Evolutionary conservation across 306 rosid genomes (phyloP).

Genomic region (Prunus armeniaca): DNA sequence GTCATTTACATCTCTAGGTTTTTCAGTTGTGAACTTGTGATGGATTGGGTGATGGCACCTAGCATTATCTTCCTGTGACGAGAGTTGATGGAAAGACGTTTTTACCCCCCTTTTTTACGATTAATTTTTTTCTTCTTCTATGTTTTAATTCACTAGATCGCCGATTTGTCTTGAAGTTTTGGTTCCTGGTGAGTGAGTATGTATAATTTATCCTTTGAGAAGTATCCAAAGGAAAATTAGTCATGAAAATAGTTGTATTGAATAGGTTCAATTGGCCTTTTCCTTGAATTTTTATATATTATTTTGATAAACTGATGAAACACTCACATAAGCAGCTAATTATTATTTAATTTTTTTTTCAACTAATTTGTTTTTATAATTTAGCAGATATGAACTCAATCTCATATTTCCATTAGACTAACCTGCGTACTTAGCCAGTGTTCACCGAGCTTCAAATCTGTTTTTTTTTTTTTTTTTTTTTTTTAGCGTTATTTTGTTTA

Average conservation of each 20-base stretch:
- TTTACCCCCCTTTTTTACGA: constrained; percentile 23
- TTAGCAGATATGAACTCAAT: not conserved
- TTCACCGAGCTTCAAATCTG: not conserved
- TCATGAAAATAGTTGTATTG: not conserved
- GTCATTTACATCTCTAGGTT: constrained; percentile 36
- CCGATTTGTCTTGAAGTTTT: not conserved
- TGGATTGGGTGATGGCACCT: constrained; percentile 16
- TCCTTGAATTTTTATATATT: no score
- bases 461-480: no score
- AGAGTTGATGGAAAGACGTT: constrained; percentile 36
- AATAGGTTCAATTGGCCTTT: no score
- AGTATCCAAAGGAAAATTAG: not conserved
- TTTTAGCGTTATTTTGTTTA: not conserved
- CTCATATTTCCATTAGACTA: not conserved
- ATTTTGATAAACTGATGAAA: not conserved
- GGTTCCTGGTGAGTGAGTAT: not conserved
- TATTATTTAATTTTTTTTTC: not conserved
- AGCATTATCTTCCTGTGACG: constrained; percentile 16
- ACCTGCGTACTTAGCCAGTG: not conserved
- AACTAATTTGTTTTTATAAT: no score
- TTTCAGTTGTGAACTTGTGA: not conserved
- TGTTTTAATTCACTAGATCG: not conserved
- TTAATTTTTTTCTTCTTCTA: not conserved
- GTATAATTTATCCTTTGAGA: not conserved
- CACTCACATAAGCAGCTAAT: not conserved